Evolutionary conservation across 305 asterid species (phyloP).

Genomic region (Fraxinus baroniana): DNA sequence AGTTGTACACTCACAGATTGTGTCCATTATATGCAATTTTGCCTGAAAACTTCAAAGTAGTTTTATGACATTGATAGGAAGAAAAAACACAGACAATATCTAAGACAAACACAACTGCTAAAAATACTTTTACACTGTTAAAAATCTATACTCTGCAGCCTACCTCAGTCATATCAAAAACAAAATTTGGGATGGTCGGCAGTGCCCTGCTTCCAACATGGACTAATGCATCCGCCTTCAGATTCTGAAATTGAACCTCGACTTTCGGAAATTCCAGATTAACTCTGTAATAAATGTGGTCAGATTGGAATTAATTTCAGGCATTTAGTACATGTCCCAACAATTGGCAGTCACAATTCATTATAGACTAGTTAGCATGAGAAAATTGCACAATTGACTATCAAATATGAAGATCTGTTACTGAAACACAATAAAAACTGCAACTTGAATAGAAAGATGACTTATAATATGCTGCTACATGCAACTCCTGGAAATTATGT

Average conservation of each 20-base stretch:
- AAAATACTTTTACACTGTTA: constrained; percentile 1
- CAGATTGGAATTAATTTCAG: not conserved
- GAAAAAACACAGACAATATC: constrained; percentile 13
- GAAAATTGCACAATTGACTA: not conserved
- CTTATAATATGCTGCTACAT: not conserved
- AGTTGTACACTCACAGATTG: constrained; percentile 60
- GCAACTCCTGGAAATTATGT: not conserved
- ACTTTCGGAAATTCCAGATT: constrained; percentile 65
- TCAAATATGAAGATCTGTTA: not conserved
- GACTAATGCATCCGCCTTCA: constrained; percentile 62
- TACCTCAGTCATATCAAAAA: constrained; percentile 76
- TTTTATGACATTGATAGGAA: constrained; percentile 28
- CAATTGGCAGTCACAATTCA: not conserved
- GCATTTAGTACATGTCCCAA: not conserved
- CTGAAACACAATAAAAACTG: not conserved
- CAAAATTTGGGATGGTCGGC: constrained; percentile 75
- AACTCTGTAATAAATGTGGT: constrained; percentile 39
- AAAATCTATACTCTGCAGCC: constrained; percentile 5
- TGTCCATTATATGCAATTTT: constrained; percentile 65
- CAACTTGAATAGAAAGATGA: not conserved
- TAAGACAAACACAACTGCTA: not conserved
- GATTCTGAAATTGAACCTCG: constrained; percentile 64
- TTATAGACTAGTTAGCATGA: not conserved
- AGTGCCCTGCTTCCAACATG: constrained; percentile 75
- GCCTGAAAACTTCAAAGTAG: constrained; percentile 69